Conservation (phyloP, 345 rosid species). For the Noccaea caerulescens region DNA sequence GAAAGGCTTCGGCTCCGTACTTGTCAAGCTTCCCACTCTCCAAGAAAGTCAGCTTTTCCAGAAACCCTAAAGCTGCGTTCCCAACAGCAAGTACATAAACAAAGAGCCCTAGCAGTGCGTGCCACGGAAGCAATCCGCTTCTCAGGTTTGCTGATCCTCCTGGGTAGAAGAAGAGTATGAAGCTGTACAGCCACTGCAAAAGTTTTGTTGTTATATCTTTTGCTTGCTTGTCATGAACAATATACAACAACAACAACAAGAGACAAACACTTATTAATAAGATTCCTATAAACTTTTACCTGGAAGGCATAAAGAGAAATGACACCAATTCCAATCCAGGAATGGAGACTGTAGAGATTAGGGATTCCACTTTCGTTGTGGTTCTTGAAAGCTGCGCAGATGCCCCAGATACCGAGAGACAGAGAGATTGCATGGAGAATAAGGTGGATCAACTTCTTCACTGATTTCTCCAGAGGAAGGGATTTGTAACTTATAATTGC, state of each 20-base stretch:
- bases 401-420: conserved; percentile 71
- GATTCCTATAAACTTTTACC: conserved; percentile 48
- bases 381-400: conserved; percentile 80
- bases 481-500: conserved; percentile 83
- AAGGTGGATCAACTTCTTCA: conserved; percentile 80
- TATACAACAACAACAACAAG: neutral
- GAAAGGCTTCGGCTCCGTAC: conserved; percentile 83
- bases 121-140: conserved; percentile 74
- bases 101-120: conserved; percentile 69
- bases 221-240: conserved; percentile 11
- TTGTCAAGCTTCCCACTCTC: conserved; percentile 75
- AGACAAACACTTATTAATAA: neutral
- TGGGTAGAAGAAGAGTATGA: conserved; percentile 75
- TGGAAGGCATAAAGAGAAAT: conserved; percentile 85
- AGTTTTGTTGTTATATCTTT: neutral
- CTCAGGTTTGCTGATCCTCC: conserved; percentile 61
- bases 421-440: conserved; percentile 86
- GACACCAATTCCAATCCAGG: conserved; percentile 86
- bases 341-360: conserved; percentile 92
- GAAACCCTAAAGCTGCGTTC: conserved; percentile 70
- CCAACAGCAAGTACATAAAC: conserved; percentile 63
- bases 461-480: conserved; percentile 66
- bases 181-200: conserved; percentile 89
- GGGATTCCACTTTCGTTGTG: conserved; percentile 80
- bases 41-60: conserved; percentile 91